A percentile compares a stretch with the other conserved stretches of the same genome.
phyloP scores from a whole-genome alignment of 2,329 filamentous ascomycete species.

The Zalaria obscura region DNA sequence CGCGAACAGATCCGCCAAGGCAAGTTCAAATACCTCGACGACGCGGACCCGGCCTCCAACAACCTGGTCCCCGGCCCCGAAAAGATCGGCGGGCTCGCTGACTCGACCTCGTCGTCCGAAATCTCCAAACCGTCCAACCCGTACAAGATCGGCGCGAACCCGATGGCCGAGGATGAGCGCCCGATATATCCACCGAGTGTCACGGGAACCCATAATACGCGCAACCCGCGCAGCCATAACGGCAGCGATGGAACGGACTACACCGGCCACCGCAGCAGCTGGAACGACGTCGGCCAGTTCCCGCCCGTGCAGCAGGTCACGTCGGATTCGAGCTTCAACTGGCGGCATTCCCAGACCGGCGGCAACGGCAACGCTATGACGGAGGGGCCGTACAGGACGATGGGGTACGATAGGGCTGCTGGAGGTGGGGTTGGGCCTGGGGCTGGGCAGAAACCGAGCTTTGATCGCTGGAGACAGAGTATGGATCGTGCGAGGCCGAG shows the following conservation, averaged over 20 bases:
- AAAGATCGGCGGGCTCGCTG: slow-evolving; percentile 24
- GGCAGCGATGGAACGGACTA: slow-evolving; percentile 91
- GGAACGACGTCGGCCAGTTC: slow-evolving; percentile 21
- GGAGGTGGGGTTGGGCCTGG: slow-evolving; percentile 1
- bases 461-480: slow-evolving; percentile 70
- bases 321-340: slow-evolving; percentile 3
- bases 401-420: slow-evolving; percentile 8
- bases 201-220: slow-evolving; percentile 59
- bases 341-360: neutral
- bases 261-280: slow-evolving; percentile 38
- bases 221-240: slow-evolving; percentile 73
- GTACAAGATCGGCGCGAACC: slow-evolving; percentile 34
- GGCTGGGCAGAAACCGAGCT: slow-evolving; percentile 66
- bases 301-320: slow-evolving; percentile 13
- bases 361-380: neutral
- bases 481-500: slow-evolving; percentile 73
- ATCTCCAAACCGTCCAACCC: slow-evolving; percentile 29
- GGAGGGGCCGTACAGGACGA: slow-evolving; percentile 3
- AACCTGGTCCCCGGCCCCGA: slow-evolving; percentile 22
- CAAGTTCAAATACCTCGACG: slow-evolving; percentile 61
- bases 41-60: slow-evolving; percentile 28
- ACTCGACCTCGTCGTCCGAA: slow-evolving; percentile 47
- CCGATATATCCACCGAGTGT: slow-evolving; percentile 91
- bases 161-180: slow-evolving; percentile 62
- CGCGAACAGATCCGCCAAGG: slow-evolving; percentile 80